A percentile compares a stretch with the other conserved stretches of the same genome.
Conservation (phyloP, 345 rosid species). For the Raphanus raphanistrum region DNA sequence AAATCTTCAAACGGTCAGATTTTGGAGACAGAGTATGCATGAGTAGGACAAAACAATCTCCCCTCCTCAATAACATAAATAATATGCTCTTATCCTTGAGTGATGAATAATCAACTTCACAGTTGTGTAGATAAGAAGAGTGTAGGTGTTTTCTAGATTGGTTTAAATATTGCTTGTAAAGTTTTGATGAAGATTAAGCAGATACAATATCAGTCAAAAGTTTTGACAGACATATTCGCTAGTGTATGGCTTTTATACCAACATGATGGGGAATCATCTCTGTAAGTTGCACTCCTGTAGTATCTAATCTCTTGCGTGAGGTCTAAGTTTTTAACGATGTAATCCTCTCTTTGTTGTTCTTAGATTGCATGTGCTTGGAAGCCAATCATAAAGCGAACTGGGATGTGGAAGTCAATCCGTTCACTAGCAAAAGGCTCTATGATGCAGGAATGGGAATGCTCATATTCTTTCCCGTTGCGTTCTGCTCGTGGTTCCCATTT, state of each 20-base stretch:
- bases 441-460: conserved; percentile 98
- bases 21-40: no score
- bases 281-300: conserved; percentile 47
- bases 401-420: conserved; percentile 86
- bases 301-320: background rate
- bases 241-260: conserved; percentile 78
- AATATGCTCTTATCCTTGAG: no score
- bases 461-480: conserved; percentile 76
- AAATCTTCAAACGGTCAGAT: no score
- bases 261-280: conserved; percentile 96
- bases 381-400: conserved; percentile 65
- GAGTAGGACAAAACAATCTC: no score
- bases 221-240: conserved; percentile 64
- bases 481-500: conserved; percentile 93
- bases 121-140: no score
- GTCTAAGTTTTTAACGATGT: background rate
- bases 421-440: conserved; percentile 69
- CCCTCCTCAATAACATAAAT: no score
- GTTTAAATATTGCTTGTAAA: no score
- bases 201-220: no score
- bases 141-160: no score
- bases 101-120: no score
- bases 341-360: conserved; percentile 17
- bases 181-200: no score
- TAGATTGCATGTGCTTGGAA: conserved; percentile 97